phyloP scores from a whole-genome alignment of 2,329 filamentous ascomycete species.

The Monosporascus sp. region DNA sequence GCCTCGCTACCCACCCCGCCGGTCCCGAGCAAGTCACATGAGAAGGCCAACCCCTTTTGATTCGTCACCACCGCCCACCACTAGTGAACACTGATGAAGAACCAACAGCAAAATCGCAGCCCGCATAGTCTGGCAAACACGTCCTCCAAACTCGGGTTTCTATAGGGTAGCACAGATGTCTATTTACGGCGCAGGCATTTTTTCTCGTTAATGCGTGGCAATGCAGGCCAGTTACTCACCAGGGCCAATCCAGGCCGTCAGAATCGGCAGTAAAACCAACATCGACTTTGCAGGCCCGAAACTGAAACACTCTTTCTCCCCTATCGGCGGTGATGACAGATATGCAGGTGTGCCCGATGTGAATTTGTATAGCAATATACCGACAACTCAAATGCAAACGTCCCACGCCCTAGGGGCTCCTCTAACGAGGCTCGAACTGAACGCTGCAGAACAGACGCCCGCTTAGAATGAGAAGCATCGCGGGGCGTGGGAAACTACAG shows the following conservation, averaged over 20 bases:
- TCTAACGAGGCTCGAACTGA: background rate
- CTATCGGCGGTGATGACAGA: background rate
- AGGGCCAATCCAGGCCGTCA: background rate
- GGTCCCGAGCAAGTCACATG: background rate
- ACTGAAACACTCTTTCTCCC: background rate
- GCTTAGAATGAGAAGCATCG: background rate
- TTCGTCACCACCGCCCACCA: background rate
- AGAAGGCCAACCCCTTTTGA: background rate
- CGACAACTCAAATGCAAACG: background rate
- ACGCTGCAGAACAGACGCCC: background rate
- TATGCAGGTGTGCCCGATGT: background rate
- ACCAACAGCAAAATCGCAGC: background rate
- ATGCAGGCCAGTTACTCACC: background rate
- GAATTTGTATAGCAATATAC: background rate
- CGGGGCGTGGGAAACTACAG: background rate
- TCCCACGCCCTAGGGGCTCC: background rate
- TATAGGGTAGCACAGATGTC: background rate
- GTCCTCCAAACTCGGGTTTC: background rate
- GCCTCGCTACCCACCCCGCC: background rate
- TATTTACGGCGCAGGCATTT: background rate
- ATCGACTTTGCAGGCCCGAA: background rate
- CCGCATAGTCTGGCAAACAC: background rate
- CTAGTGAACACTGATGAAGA: background rate
- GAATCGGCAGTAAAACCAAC: background rate
- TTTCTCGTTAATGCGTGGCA: background rate